Evolutionary conservation across 2,329 filamentous ascomycete species (phyloP).

Genomic region (Fusarium pseudoanthophilum): DNA sequence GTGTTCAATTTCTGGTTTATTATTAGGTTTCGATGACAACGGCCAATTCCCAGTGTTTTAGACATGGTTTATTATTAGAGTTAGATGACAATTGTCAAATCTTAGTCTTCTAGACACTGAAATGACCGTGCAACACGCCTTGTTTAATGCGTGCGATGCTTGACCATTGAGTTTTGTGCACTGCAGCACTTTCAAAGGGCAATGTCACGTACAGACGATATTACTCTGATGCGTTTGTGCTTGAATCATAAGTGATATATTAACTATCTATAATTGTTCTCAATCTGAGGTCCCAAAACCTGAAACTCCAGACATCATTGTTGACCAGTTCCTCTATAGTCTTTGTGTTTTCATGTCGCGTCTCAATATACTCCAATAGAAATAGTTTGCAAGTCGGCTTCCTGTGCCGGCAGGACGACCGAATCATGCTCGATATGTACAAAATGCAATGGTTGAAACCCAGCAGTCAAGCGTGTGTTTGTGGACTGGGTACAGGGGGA

Average conservation of each 20-base stretch:
- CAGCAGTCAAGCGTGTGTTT: background rate
- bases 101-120: slow-evolving; percentile 4
- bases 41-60: background rate
- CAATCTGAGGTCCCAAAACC: slow-evolving; percentile 25
- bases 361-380: slow-evolving; percentile 25
- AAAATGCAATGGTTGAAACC: slow-evolving; percentile 30
- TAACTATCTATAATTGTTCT: slow-evolving; percentile 30
- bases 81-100: background rate
- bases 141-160: background rate
- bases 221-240: background rate
- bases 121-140: slow-evolving; percentile 17
- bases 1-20: background rate
- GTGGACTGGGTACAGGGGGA: slow-evolving; percentile 16
- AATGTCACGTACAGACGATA: background rate
- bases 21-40: background rate
- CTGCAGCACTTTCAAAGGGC: background rate
- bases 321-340: slow-evolving; percentile 24
- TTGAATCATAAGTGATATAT: slow-evolving; percentile 14
- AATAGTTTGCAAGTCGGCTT: slow-evolving; percentile 8
- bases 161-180: slow-evolving; percentile 9
- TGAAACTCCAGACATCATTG: slow-evolving; percentile 26
- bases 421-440: slow-evolving; percentile 27
- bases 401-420: slow-evolving; percentile 31
- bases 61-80: slow-evolving; percentile 2
- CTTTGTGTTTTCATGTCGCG: slow-evolving; percentile 28